These are phyloP conservation scores for Alternaria solani DNA, from an alignment of 2,329 filamentous ascomycete species.

Conservation along the genomic window DNA sequence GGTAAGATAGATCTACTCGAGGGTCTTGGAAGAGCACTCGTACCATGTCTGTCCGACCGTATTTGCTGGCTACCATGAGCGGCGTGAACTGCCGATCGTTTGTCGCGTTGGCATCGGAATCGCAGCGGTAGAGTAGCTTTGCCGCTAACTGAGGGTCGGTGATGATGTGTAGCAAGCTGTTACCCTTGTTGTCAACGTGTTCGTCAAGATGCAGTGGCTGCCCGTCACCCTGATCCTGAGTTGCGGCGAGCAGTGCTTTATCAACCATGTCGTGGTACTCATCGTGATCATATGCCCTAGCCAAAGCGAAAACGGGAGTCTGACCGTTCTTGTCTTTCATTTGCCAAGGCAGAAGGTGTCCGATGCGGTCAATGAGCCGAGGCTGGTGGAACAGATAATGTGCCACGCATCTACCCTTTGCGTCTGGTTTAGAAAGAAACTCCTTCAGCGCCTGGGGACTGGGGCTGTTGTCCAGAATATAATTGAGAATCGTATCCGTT, in stretches of 20 bases:
- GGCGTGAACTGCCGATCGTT: slow-evolving; percentile 96
- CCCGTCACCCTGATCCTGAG: slow-evolving; percentile 76
- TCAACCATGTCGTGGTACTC: slow-evolving; percentile 89
- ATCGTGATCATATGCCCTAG: slow-evolving; percentile 88
- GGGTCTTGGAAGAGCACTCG: slow-evolving; percentile 86
- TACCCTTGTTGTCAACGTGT: slow-evolving; percentile 90
- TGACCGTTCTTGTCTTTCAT: slow-evolving; percentile 95
- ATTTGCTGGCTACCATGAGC: slow-evolving; percentile 98
- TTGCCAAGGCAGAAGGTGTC: slow-evolving; percentile 82
- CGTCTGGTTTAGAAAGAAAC: slow-evolving; percentile 81
- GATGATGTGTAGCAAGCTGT: slow-evolving; percentile 94
- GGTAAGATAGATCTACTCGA: slow-evolving; percentile 82
- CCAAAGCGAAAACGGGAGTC: slow-evolving; percentile 95
- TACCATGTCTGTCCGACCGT: slow-evolving; percentile 93
- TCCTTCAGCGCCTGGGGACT: slow-evolving; percentile 65
- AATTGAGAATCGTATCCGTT: slow-evolving; percentile 77
- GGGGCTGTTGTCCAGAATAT: slow-evolving; percentile 65
- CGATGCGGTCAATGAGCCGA: slow-evolving; percentile 77
- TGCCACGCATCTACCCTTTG: slow-evolving; percentile 85
- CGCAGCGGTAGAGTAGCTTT: slow-evolving; percentile 80
- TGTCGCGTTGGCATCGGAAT: slow-evolving; percentile 93
- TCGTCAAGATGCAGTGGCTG: slow-evolving; percentile 88
- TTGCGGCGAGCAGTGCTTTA: slow-evolving; percentile 77
- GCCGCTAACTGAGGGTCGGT: slow-evolving; percentile 81
- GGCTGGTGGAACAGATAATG: slow-evolving; percentile 97